Base-by-base conservation (phyloP, 106 monocot genomes). In the Apostasia shenzhenica region DNA sequence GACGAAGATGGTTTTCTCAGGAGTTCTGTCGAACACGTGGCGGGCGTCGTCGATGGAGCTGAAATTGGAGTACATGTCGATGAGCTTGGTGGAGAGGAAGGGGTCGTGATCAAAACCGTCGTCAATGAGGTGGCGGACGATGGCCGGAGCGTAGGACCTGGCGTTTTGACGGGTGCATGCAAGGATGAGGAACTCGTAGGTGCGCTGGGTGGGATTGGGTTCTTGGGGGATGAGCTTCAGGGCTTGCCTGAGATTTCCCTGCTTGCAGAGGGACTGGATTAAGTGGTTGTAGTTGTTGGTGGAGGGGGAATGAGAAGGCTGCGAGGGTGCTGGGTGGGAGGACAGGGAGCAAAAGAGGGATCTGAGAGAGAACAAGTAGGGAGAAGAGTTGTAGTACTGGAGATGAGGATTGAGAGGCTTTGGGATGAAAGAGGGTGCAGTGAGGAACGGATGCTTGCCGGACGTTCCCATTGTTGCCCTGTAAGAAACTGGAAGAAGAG, bases 41-140 rank as follows among this genome's bases (percentile, higher is more conserved):
- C 85, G 85, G 10, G 94, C 88, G n/a, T 79, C 54, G 2, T 71
- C 68, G 1, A 83, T 49, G 48, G 77, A 64, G 14, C 54, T n/a
- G 57, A 90, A 75, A 13, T 76, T 61, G 6, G 78, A 78, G 79
- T 90, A 93, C 83, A 84, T 82, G 6, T 82, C 70, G 61, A 97
- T 77, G 51, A 95, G 88, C 54, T 73, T 80, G 57, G 95, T 92
- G 54, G 82, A 80, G 37, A 97, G 76, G 72, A 92, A 97, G 9
- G 92, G 80, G 54, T 97, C 89, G 12, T 72, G 75, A 50, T 80
- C 77, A 61, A 84, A 76, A 4, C 81, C 88, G 38, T 80, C 73
- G 1, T 75, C 77, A 6, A 74, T 48, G 54, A 94, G 70, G 67
- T 67, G 67, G 3, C 80, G 77, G 59, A 84, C 86, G 54, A 93